Evolutionary conservation across 1,139 yeast genomes (phyloP), one percentile per base, ranked within the genome.

Genomic region (Protomyces inundatus): DNA sequence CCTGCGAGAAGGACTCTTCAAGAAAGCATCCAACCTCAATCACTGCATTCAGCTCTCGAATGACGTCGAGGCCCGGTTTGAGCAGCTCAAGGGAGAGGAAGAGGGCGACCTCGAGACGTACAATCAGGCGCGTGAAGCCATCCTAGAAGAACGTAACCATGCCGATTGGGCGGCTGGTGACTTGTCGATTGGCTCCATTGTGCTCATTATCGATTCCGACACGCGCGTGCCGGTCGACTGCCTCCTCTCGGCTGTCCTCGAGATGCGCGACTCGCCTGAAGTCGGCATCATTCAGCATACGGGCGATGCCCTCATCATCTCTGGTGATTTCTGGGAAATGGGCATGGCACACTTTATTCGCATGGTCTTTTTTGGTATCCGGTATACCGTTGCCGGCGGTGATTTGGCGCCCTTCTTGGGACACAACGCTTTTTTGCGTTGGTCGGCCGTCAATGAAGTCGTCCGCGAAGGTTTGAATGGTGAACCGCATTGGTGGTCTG

Each of bases 311-410:
- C 54, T 65, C 59, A 63, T 64, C 56, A 67, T 66, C 40, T 63
- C 64, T 12, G 56, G 54, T 40, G 66, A 63, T 48, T 65, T 63
- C 50, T 65, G 64, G 66, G 68, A 66, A 54, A 64, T 58, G 45
- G 59, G 66, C 16, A 66, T 66, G 61, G 67, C 67, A 10, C 66
- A 66, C 55, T 66, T 66, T 53, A 65, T 66, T n/a, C 67, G 64
- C 34, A 61, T 66, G 61, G 61, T 66, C 59, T 66, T 63, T 52
- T 65, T 65, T 35, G 68, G 67, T 2, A 65, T 66, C 42, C 65
- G 65, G 12, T 65, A 65, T 54, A 66, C 66, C 12, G 66, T 66
- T 10, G 65, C 68, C 6, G 65, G 67, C 7, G 68, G 68, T n/a
- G 68, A 66, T 46, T 46, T 60, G 16, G 67, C 66, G 36, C 67